phyloP scores from a whole-genome alignment of 2,329 filamentous ascomycete genomes.

The Colletotrichum aenigma region DNA sequence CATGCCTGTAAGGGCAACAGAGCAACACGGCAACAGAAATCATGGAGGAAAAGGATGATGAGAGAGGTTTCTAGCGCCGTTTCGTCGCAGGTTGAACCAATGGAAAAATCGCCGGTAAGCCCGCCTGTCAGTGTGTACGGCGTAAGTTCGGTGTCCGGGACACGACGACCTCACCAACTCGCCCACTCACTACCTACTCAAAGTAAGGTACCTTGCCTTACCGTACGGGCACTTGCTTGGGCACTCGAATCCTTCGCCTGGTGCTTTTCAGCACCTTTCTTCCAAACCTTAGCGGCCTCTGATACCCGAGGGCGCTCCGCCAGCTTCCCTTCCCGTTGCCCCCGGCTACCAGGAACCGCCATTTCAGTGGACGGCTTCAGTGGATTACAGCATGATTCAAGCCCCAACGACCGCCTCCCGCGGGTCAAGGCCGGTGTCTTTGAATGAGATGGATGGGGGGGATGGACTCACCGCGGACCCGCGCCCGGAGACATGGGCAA shows the following conservation, averaged over 20 bases:
- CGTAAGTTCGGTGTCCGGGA: neutral
- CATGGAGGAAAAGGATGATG: neutral
- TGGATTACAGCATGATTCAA: neutral
- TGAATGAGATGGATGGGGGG: neutral
- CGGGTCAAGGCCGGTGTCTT: neutral
- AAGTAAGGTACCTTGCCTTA: neutral
- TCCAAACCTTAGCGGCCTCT: neutral
- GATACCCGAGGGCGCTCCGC: neutral
- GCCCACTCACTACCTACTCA: neutral
- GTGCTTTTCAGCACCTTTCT: neutral
- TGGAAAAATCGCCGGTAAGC: slow-evolving; percentile 1
- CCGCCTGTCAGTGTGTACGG: neutral
- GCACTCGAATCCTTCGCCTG: neutral
- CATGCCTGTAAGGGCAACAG: neutral
- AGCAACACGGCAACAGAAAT: neutral
- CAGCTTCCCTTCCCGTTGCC: neutral
- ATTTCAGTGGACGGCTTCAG: neutral
- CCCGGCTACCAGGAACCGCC: neutral
- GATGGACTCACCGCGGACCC: neutral
- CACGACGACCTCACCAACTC: neutral
- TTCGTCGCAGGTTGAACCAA: neutral
- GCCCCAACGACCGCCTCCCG: neutral
- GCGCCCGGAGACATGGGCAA: neutral
- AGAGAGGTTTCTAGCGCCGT: neutral
- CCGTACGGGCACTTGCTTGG: neutral